Evolutionary conservation across 2,329 filamentous ascomycete genomes (phyloP), one percentile per base, ranked within the genome.

Genomic region (Trichoderma pleuroti): DNA sequence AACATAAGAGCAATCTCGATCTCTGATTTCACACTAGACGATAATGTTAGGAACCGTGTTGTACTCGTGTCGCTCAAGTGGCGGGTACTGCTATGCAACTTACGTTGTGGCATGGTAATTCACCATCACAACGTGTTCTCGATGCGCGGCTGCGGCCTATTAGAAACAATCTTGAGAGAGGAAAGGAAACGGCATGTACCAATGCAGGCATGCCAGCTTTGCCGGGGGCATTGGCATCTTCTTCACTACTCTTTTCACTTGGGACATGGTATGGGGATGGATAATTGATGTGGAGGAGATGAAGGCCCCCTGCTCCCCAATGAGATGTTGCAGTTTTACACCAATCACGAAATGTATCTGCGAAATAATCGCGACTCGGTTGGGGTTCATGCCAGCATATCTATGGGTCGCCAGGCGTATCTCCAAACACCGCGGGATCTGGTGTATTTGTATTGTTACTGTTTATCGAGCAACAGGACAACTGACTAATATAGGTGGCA

Each of bases 171-270:
- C 9, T 54, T 1, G 8, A n/a, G 1, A 18, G 62, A 2, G 18
- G 4, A n/a, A 65, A 12, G 3, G 28, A 16, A 4, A 10, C 6
- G 26, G 6, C 3, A 26, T 54, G 46, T 54, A 65, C 46, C 62
- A 65, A 54, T 65, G 62, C 24, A 65, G 46, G 34, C 62, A 65
- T 36, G 62, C 62, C 14, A 65, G 14, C 46, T 65, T 54, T 26
- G 62, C 46, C 42, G 42, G 62, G 4, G 42, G 62, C 28, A 65
- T 54, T 46, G 62, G 1, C 9, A 65, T 36, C 10, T 65, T 54
- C 2, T 30, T 36, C 16, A 21, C 62, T 28, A 5, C 14, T 34
- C 8, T 21, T n/a, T 65, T 65, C 12, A 2, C 46, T 34, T 49
- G 42, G 3, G 62, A 54, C 62, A 65, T 65, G 14, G 18, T 64